Base-by-base conservation (phyloP, 345 rosid genomes). In the Xanthoceras sorbifolium region DNA sequence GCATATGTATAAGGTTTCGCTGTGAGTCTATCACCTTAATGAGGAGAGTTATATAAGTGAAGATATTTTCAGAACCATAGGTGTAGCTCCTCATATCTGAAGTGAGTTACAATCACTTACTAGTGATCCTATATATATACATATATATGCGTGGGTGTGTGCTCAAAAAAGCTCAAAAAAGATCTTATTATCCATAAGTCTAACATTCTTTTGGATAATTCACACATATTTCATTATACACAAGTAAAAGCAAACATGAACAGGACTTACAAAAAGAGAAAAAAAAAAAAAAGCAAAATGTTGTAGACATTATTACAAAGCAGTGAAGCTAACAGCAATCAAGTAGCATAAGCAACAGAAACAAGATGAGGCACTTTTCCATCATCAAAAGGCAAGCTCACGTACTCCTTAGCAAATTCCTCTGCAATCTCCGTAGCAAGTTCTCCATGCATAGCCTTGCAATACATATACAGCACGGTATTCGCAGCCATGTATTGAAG, bases 381-480 rank as follows among this genome's bases (percentile, higher is more conserved):
- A 23, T 88, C 89, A 61, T 88, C 92, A 74, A 90, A 89, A 66
- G 98, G 99, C 85, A 93, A 86, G 46, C 94, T 87, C 3, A 88
- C 88, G 55, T 90, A 91, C 52, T 88, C 91, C 54, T 85, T 77
- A 0, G 90, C 86, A 79, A 91, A 87, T 74, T 93, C 96, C 77
- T 88, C 86, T 5, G 94, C 96, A 12, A 94, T 91, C 87, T 91
- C 89, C 81, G 72, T 80, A 18, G 87, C 97, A 54, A 91, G 87
- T 85, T 94, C 93, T 2, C 96, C 96, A 23, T 86, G 87, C 12
- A 76, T 50, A 60, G 96, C 94, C 80, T 89, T 91, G 68, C 94
- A 88, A 68, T 87, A 80, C 87, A 91, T 88, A 63, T 90, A 91
- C 81, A 91, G 71, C 69, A 95, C 92, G 1, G 90, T 84, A 17